Evolutionary conservation across 139 green algal species (phyloP).

Genomic region (Closterium sp.): DNA sequence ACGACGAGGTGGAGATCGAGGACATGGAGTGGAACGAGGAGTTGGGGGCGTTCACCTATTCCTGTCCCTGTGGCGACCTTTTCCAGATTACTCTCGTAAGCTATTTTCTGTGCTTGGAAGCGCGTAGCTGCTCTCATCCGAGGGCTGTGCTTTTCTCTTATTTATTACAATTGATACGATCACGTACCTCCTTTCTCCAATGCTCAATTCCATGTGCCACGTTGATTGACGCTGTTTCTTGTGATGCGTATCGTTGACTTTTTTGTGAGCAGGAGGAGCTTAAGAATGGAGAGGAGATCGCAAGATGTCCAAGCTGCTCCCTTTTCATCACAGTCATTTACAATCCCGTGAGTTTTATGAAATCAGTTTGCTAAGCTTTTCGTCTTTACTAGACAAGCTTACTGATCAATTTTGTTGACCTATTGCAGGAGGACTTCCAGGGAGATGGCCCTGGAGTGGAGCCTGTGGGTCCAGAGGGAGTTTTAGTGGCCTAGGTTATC

Average conservation of each 20-base stretch:
- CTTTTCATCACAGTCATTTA: constrained; percentile 95
- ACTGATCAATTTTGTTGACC: not conserved
- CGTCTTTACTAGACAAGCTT: not conserved
- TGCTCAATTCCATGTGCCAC: no score
- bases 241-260: not conserved
- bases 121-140: not conserved
- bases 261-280: constrained; percentile 70
- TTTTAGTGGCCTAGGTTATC: not conserved
- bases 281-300: constrained; percentile 86
- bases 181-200: not conserved
- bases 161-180: not conserved
- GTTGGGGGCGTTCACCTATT: constrained; percentile 78
- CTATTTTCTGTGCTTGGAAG: not conserved
- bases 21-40: constrained; percentile 93
- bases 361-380: not conserved
- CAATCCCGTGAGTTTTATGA: constrained; percentile 57
- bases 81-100: constrained; percentile 83
- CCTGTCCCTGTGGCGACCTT: constrained; percentile 93
- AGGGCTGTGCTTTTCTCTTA: not conserved
- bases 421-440: not conserved
- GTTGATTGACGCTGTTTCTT: not conserved
- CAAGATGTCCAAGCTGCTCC: constrained; percentile 89
- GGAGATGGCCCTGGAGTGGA: not conserved
- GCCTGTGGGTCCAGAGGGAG: not conserved
- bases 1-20: constrained; percentile 94